Percentiles rank a stretch among this genome's conserved stretches.
Evolutionary conservation across 2,329 filamentous ascomycete species (phyloP).

Genomic region (Tetracladium maxilliforme): DNA sequence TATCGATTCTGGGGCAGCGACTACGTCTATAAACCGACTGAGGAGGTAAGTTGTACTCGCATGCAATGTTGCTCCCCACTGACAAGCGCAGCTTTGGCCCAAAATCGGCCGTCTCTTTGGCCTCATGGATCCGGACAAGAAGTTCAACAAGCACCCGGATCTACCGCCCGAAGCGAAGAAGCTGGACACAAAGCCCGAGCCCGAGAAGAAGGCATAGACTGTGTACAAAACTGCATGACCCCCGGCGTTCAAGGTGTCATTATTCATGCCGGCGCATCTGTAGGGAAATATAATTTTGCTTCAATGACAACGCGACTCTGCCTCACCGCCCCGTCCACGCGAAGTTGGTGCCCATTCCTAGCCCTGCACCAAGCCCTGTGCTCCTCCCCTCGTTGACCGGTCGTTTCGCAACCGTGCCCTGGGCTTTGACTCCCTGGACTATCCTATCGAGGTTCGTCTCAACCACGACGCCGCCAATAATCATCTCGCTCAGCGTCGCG

Average conservation of each 20-base stretch:
- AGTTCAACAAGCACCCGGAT: constrained; percentile 22
- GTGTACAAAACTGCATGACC: too few species aligned
- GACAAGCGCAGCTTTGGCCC: constrained; percentile 18
- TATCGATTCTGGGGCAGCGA: constrained; percentile 27
- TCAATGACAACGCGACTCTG: too few species aligned
- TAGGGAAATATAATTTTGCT: too few species aligned
- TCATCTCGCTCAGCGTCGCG: constrained; percentile 82
- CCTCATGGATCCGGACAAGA: constrained; percentile 22
- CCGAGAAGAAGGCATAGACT: too few species aligned
- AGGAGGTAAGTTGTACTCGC: constrained; percentile 18
- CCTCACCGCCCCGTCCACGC: constrained; percentile 16
- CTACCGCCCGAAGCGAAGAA: constrained; percentile 10
- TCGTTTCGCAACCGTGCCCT: constrained; percentile 65
- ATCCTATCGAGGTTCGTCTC: constrained; percentile 85
- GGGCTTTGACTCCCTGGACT: constrained; percentile 65
- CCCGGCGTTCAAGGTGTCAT: too few species aligned
- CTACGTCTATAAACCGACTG: constrained; percentile 25
- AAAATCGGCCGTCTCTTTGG: constrained; percentile 23
- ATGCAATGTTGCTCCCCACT: constrained; percentile 1
- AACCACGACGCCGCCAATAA: constrained; percentile 86
- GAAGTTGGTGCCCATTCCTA: constrained; percentile 14
- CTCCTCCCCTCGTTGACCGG: constrained; percentile 56
- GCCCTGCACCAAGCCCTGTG: constrained; percentile 35
- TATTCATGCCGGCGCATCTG: too few species aligned
- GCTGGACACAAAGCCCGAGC: constrained; percentile 12